Evolutionary conservation across 75 land plant genomes (phyloP), one percentile per base, ranked within the genome.

Genomic region (Pinus tabuliformis): DNA sequence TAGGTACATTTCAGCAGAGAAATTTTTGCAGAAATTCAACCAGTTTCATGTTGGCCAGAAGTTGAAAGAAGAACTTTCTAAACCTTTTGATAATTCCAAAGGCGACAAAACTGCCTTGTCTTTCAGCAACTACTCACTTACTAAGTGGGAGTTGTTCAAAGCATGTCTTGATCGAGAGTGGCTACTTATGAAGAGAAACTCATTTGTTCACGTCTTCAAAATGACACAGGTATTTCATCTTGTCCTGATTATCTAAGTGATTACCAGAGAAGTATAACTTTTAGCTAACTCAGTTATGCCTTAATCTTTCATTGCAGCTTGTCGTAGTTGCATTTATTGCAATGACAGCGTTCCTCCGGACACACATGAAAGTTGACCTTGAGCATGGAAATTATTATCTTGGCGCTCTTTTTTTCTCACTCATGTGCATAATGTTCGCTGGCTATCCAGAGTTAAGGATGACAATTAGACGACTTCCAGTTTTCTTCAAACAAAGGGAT

Each of bases 151-250:
- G 39, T 70, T 94, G 11, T 89, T 92, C 68, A 85, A 88, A 76
- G 88, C 89, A 45, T 90, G 88, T 64, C 82, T 83, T 61, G 80
- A 78, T 11, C 85, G 89, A 33, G 97, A 94, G 68, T 49, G 75
- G 56, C 88, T 92, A 39, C 84, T 94, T 15, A 84, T 90, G 86
- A 94, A 88, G 72, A 59, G 95, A n/a, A 92, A 92, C 57, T 82
- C 89, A 9, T 90, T 90, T 77, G 73, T 90, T 18, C 89, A 92
- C 77, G 74, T 88, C 45, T 94, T 92, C 84, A 94, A 90, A 75
- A 75, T 82, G 28, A 61, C 57, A 12, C 96, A 93, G 94, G 96
- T 93, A 52, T 49, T 49, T 49, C 52, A 49, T 49, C 52, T 49
- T 49, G 71, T 30, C 71, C 39, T 21, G 8, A 37, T 21, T 30